Evolutionary conservation across 2,329 filamentous ascomycete species (phyloP), one percentile per base, ranked within the genome.

Genomic region (Venturia pyrina): DNA sequence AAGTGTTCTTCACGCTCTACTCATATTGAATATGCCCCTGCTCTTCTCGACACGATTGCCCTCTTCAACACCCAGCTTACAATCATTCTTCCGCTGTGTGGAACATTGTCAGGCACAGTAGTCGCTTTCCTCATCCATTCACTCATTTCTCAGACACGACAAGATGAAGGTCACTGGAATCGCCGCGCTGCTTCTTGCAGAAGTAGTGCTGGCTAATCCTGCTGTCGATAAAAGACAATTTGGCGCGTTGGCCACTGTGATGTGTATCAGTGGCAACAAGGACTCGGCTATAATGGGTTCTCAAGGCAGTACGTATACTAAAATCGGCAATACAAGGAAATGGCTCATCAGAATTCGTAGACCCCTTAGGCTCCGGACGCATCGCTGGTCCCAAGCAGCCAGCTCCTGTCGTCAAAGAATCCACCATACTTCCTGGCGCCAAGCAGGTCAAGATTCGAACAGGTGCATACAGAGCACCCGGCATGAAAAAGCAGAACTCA

Each of bases 391-490:
- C 40, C 43, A 66, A 66, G 19, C 44, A 17, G 5, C 28, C 28
- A 28, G 28, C 28, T 28, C 28, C 28, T 28, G 28, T 4, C 4
- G 28, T 28, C 28, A 28, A 28, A 28, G 28, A 2, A 28, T 28
- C 28, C 28, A 28, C 28, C 28, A 28, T 28, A 28, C 28, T 65
- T 34, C 61, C 65, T 32, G 53, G 53, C 21, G 44, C 40, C 43
- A 66, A 66, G 19, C 44, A 17, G 5, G 28, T 66, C 24, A 66
- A 59, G 21, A 32, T 66, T 5, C 60, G 65, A 7, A 43, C 66
- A 8, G 65, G 65, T 5, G 62, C 65, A 48, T 66, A 66, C 34
- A 37, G 1, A n/a, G 65, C 65, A 5, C 60, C 61, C 6, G 61
- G 61, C 43, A 66, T 66, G 65, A 59, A 41, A 3, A 57, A 65